These are phyloP conservation scores for Bromus sterilis DNA, from an alignment of 176 grass and related monocot species.

Conservation along the genomic window DNA sequence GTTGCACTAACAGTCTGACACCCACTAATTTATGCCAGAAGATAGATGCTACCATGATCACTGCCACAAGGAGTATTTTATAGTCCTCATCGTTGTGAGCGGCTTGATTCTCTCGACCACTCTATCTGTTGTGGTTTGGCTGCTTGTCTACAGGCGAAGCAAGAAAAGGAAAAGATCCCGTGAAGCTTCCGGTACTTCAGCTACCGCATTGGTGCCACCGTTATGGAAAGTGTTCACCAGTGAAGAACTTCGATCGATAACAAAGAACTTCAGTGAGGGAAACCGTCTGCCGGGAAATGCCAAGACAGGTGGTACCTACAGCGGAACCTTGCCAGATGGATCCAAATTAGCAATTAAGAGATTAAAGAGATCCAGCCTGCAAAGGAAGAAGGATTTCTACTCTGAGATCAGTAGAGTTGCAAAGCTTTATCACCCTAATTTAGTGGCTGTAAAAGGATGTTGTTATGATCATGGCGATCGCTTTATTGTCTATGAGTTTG, in stretches of 20 bases:
- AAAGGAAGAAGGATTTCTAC: conserved; percentile 98
- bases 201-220: conserved; percentile 65
- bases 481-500: conserved; percentile 96
- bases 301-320: conserved; percentile 95
- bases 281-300: conserved; percentile 92
- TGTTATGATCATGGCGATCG: conserved; percentile 95
- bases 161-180: conserved; percentile 87
- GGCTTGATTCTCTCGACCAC: conserved; percentile 79
- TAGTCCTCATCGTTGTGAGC: conserved; percentile 68
- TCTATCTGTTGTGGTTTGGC: conserved; percentile 72
- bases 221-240: conserved; percentile 85
- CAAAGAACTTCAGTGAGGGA: conserved; percentile 98
- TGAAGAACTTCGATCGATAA: conserved; percentile 87
- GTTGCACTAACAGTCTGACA: neutral
- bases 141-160: conserved; percentile 75
- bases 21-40: conserved; percentile 16
- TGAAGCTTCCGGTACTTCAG: conserved; percentile 56
- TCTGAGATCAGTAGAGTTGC: conserved; percentile 91
- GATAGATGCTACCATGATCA: conserved; percentile 55
- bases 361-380: conserved; percentile 84
- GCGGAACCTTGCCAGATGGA: conserved; percentile 73
- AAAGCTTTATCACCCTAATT: conserved; percentile 89
- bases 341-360: conserved; percentile 89
- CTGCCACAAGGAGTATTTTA: conserved; percentile 75
- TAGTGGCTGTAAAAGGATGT: conserved; percentile 90